These are phyloP conservation scores for Pseudogymnoascus sp. DNA, from an alignment of 2,329 filamentous ascomycete species.

Conservation along the genomic window DNA sequence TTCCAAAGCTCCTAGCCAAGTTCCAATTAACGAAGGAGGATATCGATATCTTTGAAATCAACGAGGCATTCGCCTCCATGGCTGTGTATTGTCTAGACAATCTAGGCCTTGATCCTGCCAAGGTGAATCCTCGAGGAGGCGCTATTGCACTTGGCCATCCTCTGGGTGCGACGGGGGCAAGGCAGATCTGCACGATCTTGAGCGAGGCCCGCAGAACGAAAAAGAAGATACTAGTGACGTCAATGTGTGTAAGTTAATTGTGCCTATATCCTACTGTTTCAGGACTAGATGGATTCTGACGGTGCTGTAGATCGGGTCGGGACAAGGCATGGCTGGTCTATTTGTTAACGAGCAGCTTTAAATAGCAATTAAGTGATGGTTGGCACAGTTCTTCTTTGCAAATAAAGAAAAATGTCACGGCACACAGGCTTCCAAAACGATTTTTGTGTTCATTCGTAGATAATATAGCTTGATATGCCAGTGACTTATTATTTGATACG, in stretches of 20 bases:
- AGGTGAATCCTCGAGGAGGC: constrained; percentile 96
- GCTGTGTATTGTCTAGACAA: constrained; percentile 90
- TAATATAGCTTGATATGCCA: no score
- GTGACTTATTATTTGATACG: no score
- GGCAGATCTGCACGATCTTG: constrained; percentile 86
- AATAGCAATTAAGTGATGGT: no score
- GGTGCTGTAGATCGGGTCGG: constrained; percentile 48
- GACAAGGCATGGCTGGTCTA: no score
- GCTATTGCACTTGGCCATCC: constrained; percentile 96
- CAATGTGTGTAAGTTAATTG: constrained; percentile 97
- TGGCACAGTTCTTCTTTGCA: no score
- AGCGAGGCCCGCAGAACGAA: constrained; percentile 81
- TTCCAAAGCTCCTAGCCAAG: constrained; percentile 83
- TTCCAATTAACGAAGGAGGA: constrained; percentile 81
- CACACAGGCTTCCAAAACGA: no score
- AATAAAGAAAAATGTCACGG: no score
- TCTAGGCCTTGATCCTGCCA: constrained; percentile 70
- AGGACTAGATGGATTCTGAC: constrained; percentile 96
- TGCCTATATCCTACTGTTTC: no score
- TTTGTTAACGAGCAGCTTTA: no score
- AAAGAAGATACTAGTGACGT: constrained; percentile 81
- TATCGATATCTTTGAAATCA: constrained; percentile 97
- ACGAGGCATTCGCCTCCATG: constrained; percentile 95
- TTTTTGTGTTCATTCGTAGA: no score
- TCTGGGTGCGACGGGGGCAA: constrained; percentile 84